These are phyloP conservation scores for Monilinia vaccinii-corymbosi DNA, from an alignment of 2,329 filamentous ascomycete genomes.

Conservation along the genomic window DNA sequence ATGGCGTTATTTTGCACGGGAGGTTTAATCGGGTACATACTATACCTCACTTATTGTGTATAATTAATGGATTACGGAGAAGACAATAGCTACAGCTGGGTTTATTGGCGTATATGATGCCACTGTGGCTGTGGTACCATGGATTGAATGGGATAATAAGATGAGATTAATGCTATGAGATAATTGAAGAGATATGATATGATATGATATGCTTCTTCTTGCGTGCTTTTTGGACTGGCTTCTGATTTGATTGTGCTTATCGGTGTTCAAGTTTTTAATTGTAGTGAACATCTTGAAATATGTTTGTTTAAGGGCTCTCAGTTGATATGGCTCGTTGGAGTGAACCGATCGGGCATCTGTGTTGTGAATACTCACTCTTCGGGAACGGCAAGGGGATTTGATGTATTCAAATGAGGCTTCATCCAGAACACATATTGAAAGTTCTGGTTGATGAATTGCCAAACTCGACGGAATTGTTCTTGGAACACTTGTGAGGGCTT, in stretches of 20 bases:
- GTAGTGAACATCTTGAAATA: background rate
- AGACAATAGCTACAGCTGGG: background rate
- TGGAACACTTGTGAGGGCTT: conserved; percentile 26
- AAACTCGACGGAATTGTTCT: conserved; percentile 14
- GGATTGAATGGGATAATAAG: background rate
- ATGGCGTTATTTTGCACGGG: conserved; percentile 3
- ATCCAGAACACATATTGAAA: background rate
- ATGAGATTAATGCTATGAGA: background rate
- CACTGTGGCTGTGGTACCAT: background rate
- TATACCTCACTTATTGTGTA: conserved; percentile 6
- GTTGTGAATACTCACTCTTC: too few species aligned
- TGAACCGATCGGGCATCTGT: background rate
- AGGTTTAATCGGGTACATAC: background rate
- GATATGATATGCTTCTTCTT: background rate
- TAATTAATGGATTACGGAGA: conserved; percentile 6
- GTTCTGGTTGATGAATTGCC: background rate
- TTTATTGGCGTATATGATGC: conserved; percentile 1
- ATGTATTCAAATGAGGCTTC: conserved; percentile 2
- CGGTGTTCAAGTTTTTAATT: background rate
- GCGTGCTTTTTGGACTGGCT: background rate
- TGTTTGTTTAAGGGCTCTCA: background rate
- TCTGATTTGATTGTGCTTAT: background rate
- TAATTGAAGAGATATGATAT: background rate
- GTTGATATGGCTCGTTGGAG: background rate
- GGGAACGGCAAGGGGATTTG: background rate